These are phyloP conservation scores for Zoysia matrella DNA, from an alignment of 202 grass and related monocot species.

Conservation along the genomic window DNA sequence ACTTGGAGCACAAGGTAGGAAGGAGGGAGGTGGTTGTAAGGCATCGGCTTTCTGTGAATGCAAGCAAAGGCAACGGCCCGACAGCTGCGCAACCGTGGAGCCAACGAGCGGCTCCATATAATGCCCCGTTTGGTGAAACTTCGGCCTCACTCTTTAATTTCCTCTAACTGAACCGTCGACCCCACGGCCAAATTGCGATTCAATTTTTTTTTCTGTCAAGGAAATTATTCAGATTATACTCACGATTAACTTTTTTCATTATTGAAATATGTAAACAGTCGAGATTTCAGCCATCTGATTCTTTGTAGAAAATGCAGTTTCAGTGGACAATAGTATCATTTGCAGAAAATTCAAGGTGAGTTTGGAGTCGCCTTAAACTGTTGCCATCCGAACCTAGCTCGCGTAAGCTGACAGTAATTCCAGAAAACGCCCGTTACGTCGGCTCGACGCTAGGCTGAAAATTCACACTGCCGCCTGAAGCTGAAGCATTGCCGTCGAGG, in stretches of 20 bases:
- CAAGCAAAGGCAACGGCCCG: slow-evolving; percentile 76
- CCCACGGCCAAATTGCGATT: slow-evolving; percentile 20
- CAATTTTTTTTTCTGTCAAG: neutral
- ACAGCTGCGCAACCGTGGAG: slow-evolving; percentile 46
- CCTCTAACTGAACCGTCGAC: slow-evolving; percentile 10
- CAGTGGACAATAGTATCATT: no score
- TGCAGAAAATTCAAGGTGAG: no score
- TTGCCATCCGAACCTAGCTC: no score
- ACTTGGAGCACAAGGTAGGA: slow-evolving; percentile 55
- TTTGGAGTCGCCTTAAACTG: no score
- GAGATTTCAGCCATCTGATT: neutral
- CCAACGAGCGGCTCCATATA: slow-evolving; percentile 34
- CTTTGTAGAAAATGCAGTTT: neutral
- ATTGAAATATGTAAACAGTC: neutral
- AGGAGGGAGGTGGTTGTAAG: slow-evolving; percentile 51
- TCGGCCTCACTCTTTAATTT: slow-evolving; percentile 45
- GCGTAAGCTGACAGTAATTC: no score
- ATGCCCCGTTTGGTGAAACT: slow-evolving; percentile 58
- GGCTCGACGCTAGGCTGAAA: slow-evolving; percentile 16
- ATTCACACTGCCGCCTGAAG: neutral
- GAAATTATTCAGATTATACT: neutral
- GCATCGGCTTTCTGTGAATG: slow-evolving; percentile 65
- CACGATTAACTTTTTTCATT: neutral
- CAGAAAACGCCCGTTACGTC: slow-evolving; percentile 15
- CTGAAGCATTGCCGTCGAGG: neutral